Conservation (phyloP, 805 yeast species). For the Yarrowia hollandica region DNA sequence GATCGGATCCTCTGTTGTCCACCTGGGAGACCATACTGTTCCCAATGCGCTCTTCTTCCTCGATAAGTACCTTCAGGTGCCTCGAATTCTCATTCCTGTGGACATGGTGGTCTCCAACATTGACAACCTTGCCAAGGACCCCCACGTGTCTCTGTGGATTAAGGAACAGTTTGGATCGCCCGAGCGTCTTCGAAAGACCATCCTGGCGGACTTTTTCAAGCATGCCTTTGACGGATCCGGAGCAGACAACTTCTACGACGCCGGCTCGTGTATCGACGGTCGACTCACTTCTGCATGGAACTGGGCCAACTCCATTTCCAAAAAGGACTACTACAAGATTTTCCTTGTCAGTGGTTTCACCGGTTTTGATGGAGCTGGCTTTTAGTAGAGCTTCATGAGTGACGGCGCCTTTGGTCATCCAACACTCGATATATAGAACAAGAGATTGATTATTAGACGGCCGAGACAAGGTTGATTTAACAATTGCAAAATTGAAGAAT, state of each 20-base stretch:
- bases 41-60: constrained; percentile 79
- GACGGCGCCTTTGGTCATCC: constrained; percentile 20
- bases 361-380: constrained; percentile 70
- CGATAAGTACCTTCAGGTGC: constrained; percentile 79
- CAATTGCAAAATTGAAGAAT: too few species aligned
- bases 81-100: constrained; percentile 71
- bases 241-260: constrained; percentile 78
- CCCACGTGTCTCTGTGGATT: constrained; percentile 52
- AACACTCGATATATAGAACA: constrained; percentile 6
- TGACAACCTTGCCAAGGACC: constrained; percentile 54
- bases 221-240: constrained; percentile 78
- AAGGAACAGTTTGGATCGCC: constrained; percentile 58
- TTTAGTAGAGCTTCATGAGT: background rate
- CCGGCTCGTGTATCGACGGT: constrained; percentile 84
- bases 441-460: background rate
- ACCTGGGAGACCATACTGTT: constrained; percentile 79
- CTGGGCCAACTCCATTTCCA: constrained; percentile 69
- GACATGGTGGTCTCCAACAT: constrained; percentile 58
- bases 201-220: constrained; percentile 54
- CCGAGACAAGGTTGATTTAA: too few species aligned
- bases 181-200: constrained; percentile 51
- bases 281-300: constrained; percentile 81
- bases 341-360: constrained; percentile 69
- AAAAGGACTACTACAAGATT: constrained; percentile 62
- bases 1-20: constrained; percentile 81